Evolutionary conservation across 306 rosid species (phyloP), one percentile per base, ranked within the genome.

Genomic region (Leucaena leucocephala): DNA sequence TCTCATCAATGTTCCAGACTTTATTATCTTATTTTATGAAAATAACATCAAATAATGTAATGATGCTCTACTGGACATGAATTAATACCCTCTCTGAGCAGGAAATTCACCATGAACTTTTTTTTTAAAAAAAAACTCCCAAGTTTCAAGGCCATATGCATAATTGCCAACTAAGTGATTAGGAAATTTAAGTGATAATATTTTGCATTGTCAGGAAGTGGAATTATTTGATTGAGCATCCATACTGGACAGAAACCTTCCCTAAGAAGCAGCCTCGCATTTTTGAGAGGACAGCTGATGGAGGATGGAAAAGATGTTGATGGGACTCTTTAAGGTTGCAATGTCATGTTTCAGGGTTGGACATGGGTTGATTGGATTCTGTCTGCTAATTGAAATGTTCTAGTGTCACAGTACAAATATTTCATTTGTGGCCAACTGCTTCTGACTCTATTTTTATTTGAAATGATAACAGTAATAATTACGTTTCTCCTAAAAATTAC

Each of bases 201-300:
- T 43, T n/a, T 70, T 9, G 44, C 71, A 8, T 75, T 38, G 66
- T 81, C 90, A 94, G 98, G 89, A 12, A 61, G 52, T 90, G 92
- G 89, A 87, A 73, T 22, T 92, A 89, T 87, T 66, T 94, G 87
- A 89, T 91, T 42, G 79, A 86, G 85, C 89, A 94, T 79, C 92
- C 93, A 61, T 80, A 88, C 73, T 92, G 98, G 97, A 89, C 71
- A 15, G 87, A 87, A 71, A 87, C 91, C 64, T 94, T 91, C 78
- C 97, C 90, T 0, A 38, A 1, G 86, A 85, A 74, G 75, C 92
- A 87, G 81, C 85, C 95, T 57, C 91, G 92, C 39, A 27, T 55
- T 62, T 92, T 91, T 27, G 78, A 83, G 79, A 94, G 97, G 86
- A 74, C 71, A 35, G 59, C 71, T 11, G 85, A 85, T 70, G 95